A percentile compares a stretch with the other conserved stretches of the same genome.
Evolutionary conservation across 2,329 filamentous ascomycete genomes (phyloP).

Genomic region (Gnomoniopsis sp.): DNA sequence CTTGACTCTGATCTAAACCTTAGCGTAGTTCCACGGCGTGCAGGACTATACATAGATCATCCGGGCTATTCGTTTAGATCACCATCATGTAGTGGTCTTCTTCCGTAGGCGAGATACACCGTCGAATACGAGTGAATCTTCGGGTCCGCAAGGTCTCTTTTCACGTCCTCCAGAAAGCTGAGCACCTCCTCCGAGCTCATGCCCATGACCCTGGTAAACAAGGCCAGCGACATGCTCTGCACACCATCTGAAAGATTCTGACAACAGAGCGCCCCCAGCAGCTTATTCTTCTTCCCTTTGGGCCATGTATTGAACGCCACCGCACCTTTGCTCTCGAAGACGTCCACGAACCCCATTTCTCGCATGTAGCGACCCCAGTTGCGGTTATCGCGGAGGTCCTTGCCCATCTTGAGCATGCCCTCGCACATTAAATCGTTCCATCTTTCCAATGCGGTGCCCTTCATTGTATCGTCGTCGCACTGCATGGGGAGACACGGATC

Average conservation of each 20-base stretch:
- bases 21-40: neutral
- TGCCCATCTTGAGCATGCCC: slow-evolving; percentile 24
- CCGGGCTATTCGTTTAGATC: neutral
- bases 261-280: slow-evolving; percentile 28
- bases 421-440: slow-evolving; percentile 31
- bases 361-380: slow-evolving; percentile 27
- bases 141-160: slow-evolving; percentile 28
- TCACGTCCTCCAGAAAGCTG: slow-evolving; percentile 29
- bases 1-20: neutral
- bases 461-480: slow-evolving; percentile 29
- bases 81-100: slow-evolving; percentile 7
- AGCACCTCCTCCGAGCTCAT: slow-evolving; percentile 26
- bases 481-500: slow-evolving; percentile 28
- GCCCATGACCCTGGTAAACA: slow-evolving; percentile 27
- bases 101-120: slow-evolving; percentile 24
- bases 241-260: slow-evolving; percentile 28
- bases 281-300: slow-evolving; percentile 31
- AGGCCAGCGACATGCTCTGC: slow-evolving; percentile 30
- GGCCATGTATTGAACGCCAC: slow-evolving; percentile 35
- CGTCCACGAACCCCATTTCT: slow-evolving; percentile 29
- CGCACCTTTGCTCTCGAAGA: slow-evolving; percentile 28
- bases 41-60: neutral
- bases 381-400: slow-evolving; percentile 27
- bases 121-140: slow-evolving; percentile 31
- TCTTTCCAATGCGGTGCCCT: slow-evolving; percentile 27